Conservation (phyloP, 495 filamentous ascomycete genomes). For the Margaritispora aquatica region DNA sequence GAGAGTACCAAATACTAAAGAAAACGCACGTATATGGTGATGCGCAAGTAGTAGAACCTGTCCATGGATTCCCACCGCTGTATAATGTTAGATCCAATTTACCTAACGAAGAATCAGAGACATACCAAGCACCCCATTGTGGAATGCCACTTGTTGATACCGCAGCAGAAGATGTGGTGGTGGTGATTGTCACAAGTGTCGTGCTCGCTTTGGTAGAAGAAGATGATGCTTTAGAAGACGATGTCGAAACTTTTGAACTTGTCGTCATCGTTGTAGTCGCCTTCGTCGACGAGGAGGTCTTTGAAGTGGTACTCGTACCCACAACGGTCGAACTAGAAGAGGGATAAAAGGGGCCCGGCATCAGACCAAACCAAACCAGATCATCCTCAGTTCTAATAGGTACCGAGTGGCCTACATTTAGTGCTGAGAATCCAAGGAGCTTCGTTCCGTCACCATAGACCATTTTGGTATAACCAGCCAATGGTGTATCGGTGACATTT, state of each 20-base stretch:
- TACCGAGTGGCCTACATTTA: slow-evolving; percentile 40
- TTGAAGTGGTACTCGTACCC: neutral
- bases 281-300: neutral
- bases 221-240: neutral
- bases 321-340: slow-evolving; percentile 2
- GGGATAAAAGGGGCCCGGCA: slow-evolving; percentile 1
- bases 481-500: slow-evolving; percentile 34
- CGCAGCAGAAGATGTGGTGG: slow-evolving; percentile 22
- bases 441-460: slow-evolving; percentile 44
- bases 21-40: slow-evolving; percentile 43
- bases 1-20: slow-evolving; percentile 40
- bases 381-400: slow-evolving; percentile 34
- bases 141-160: slow-evolving; percentile 35
- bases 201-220: neutral
- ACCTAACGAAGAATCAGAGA: too few relatives aligned
- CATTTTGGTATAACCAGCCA: slow-evolving; percentile 44
- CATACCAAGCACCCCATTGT: slow-evolving; percentile 15
- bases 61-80: neutral
- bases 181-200: neutral
- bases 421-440: slow-evolving; percentile 38
- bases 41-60: slow-evolving; percentile 24
- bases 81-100: neutral
- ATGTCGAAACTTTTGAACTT: slow-evolving; percentile 35
- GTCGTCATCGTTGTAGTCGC: slow-evolving; percentile 24
- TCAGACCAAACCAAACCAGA: slow-evolving; percentile 42